Percentiles rank a stretch among this genome's conserved stretches.
These are phyloP conservation scores for Cephaloascus fragrans DNA, from an alignment of 805 yeast genomes.

Conservation along the genomic window DNA sequence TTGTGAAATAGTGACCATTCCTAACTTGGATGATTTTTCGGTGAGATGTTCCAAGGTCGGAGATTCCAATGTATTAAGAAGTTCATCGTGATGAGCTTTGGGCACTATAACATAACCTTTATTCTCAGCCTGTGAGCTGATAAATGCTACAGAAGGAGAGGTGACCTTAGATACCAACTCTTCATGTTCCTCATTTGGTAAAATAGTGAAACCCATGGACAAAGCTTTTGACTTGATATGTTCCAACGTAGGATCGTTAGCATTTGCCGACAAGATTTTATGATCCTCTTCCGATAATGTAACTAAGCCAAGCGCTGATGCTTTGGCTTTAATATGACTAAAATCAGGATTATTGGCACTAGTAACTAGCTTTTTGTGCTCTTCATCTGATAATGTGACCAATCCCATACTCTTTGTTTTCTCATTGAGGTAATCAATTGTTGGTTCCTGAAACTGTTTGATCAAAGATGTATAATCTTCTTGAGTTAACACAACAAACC, in stretches of 20 bases:
- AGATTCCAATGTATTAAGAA: neutral
- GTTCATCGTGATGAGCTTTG: neutral
- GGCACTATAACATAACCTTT: slow-evolving; percentile 3
- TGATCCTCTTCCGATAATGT: neutral
- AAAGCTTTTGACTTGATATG: slow-evolving; percentile 7
- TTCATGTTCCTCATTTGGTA: neutral
- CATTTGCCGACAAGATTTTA: slow-evolving; percentile 1
- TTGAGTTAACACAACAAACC: neutral
- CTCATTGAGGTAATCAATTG: slow-evolving; percentile 13
- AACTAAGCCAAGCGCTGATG: neutral
- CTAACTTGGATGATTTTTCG: neutral
- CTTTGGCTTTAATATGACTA: slow-evolving; percentile 4
- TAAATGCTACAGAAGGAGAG: neutral
- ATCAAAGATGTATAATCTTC: slow-evolving; percentile 1
- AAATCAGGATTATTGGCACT: slow-evolving; percentile 10
- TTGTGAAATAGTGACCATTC: slow-evolving; percentile 1
- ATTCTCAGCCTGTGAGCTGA: slow-evolving; percentile 7
- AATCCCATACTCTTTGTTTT: slow-evolving; percentile 10
- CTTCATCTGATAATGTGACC: slow-evolving; percentile 6
- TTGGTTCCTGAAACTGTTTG: slow-evolving; percentile 11
- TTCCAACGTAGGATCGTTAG: slow-evolving; percentile 9
- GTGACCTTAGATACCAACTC: slow-evolving; percentile 2
- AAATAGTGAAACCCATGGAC: neutral
- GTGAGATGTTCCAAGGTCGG: neutral
- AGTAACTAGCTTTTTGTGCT: slow-evolving; percentile 5